phyloP scores from a whole-genome alignment of 2,329 filamentous ascomycete species.

The Sporothrix curviconia region DNA sequence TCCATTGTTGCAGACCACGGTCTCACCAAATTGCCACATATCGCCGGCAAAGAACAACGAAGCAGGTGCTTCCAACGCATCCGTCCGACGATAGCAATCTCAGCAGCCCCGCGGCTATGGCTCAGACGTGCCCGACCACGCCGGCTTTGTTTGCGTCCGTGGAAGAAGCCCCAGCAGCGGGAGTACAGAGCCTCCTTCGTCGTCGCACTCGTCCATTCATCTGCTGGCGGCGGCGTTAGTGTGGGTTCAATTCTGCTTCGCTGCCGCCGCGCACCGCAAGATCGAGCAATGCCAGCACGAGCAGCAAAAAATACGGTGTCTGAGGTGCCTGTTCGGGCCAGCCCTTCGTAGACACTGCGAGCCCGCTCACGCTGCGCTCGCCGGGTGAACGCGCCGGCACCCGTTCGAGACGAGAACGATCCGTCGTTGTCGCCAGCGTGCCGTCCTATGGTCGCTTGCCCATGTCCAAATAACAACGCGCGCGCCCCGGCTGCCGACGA shows the following conservation, averaged over 20 bases:
- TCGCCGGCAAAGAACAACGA: slow-evolving; percentile 17
- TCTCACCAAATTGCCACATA: slow-evolving; percentile 36
- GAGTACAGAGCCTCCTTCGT: no score
- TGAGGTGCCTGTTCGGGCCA: slow-evolving; percentile 15
- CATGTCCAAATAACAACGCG: slow-evolving; percentile 8
- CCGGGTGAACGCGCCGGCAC: no score
- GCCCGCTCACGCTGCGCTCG: slow-evolving; percentile 9
- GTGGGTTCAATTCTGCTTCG: no score
- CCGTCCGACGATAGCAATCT: not conserved
- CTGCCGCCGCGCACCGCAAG: no score
- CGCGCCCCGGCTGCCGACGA: not conserved
- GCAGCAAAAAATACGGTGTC: not conserved
- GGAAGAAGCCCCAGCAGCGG: slow-evolving; percentile 8
- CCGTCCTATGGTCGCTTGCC: not conserved
- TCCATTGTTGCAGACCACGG: slow-evolving; percentile 50
- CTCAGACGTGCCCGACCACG: slow-evolving; percentile 19
- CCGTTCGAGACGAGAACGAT: not conserved
- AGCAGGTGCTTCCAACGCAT: not conserved
- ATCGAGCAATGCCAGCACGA: not conserved
- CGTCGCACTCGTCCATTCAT: slow-evolving; percentile 1
- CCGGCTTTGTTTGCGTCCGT: slow-evolving; percentile 21
- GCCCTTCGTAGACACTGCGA: slow-evolving; percentile 19
- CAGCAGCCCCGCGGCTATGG: slow-evolving; percentile 5
- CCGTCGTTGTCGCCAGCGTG: not conserved
- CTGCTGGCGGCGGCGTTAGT: no score